These are phyloP conservation scores for Kazachstania martiniae DNA, from an alignment of 805 yeast species.

Conservation along the genomic window DNA sequence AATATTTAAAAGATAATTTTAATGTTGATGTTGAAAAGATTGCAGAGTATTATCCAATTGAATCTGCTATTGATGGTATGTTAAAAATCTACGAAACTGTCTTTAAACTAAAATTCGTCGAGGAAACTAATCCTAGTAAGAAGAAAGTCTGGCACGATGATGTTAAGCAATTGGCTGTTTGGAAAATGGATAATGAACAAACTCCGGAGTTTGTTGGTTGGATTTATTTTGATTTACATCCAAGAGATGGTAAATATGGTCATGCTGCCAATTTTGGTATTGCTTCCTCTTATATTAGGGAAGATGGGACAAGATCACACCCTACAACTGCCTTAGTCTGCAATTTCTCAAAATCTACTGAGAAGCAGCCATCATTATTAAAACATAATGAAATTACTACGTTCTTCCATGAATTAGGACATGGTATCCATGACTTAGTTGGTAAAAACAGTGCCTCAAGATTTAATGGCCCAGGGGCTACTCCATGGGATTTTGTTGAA, in stretches of 20 bases:
- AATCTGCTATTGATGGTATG: constrained; percentile 58
- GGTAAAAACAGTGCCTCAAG: constrained; percentile 54
- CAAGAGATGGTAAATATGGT: constrained; percentile 78
- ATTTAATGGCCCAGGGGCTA: constrained; percentile 64
- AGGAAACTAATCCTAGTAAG: constrained; percentile 31
- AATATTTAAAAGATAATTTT: constrained; percentile 55
- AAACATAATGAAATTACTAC: constrained; percentile 73
- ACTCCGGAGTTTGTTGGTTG: constrained; percentile 60
- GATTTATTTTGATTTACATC: constrained; percentile 72
- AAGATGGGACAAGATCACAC: constrained; percentile 39
- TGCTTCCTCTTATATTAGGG: constrained; percentile 44
- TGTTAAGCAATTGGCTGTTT: constrained; percentile 63
- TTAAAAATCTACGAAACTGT: constrained; percentile 57
- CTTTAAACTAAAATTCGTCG: constrained; percentile 57
- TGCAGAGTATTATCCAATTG: constrained; percentile 70
- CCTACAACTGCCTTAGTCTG: constrained; percentile 77
- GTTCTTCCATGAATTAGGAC: constrained; percentile 84
- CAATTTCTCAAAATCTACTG: constrained; percentile 69
- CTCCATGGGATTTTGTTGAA: constrained; percentile 80
- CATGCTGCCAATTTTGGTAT: constrained; percentile 81
- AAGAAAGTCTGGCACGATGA: constrained; percentile 66
- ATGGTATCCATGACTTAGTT: constrained; percentile 71
- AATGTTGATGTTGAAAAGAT: constrained; percentile 63
- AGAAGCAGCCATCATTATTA: constrained; percentile 59
- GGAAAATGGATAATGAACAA: constrained; percentile 42